Percentiles rank a stretch among this genome's conserved stretches.
Evolutionary conservation across 116 monocot species (phyloP).

Genomic region (Papilionanthe hybrid): DNA sequence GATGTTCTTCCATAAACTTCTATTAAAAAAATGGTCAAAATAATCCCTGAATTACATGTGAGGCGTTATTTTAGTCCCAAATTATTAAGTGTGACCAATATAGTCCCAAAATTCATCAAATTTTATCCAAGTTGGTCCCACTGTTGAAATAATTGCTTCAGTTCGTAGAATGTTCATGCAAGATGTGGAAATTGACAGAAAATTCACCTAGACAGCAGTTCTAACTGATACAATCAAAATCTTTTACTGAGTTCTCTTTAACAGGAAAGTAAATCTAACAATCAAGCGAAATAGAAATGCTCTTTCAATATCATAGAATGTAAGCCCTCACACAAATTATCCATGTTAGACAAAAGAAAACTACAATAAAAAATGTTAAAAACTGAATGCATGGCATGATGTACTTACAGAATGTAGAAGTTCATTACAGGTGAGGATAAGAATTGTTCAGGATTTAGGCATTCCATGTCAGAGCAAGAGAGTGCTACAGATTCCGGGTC

Average conservation of each 20-base stretch:
- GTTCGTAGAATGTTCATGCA: too few species aligned
- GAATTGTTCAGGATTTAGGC: conserved; percentile 10
- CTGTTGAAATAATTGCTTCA: too few species aligned
- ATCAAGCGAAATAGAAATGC: not conserved
- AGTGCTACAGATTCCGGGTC: conserved; percentile 11
- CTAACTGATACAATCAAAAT: not conserved
- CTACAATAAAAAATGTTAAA: not conserved
- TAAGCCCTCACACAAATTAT: not conserved
- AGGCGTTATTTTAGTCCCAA: too few species aligned
- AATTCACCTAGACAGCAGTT: too few species aligned
- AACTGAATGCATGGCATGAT: not conserved
- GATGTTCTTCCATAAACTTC: not conserved
- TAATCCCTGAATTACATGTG: too few species aligned
- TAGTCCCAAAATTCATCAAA: too few species aligned
- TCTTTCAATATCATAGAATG: conserved; percentile 1
- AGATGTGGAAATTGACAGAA: too few species aligned
- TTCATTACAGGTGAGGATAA: conserved; percentile 11
- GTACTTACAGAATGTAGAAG: conserved; percentile 11
- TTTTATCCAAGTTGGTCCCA: too few species aligned
- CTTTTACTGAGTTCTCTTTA: not conserved
- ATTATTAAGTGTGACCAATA: too few species aligned
- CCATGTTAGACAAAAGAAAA: not conserved
- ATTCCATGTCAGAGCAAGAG: conserved; percentile 5
- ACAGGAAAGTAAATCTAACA: not conserved
- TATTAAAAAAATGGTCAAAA: not conserved